Base-by-base conservation (phyloP, 1,284 basidiomycete genomes). In the Cryptococcus sp. region DNA sequence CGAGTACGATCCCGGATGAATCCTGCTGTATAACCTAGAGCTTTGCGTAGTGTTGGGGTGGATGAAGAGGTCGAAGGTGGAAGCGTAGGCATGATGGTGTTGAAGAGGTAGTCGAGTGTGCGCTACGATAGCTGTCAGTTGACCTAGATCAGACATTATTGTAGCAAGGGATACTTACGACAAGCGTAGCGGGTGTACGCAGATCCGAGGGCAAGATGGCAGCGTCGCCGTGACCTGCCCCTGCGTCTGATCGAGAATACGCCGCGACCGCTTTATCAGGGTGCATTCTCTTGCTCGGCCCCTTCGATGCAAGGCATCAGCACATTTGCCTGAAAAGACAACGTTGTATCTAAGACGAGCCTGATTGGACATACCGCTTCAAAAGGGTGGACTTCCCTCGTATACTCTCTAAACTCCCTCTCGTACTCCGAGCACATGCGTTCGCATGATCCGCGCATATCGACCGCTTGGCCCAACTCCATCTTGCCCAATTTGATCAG, bases 381-480 rank as follows among this genome's bases (percentile, higher is more conserved):
- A 82, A 89, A 89, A 61, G 87, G 86, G 68, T 91, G 88, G 1
- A 97, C 83, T 70, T 93, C 91, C 72, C 91, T 90, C 71, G 95
- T 91, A 59, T 88, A 85, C 76, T 98, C 92, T 47, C 95, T 84
- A 68, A 93, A 85, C 74, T 95, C 93, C 20, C 89, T 83, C 78
- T 99, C 95, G 69, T 91, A 95, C 52, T 89, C 87, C 5, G 93
- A 91, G 75, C 95, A 98, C 93, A 98, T 97, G 63, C 90, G 88
- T 78, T 83, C 80, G 72, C 95, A 98, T 1, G 91, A 94, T 19
- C 95, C 95, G 15, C 90, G 84, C 70, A 98, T 87, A 35, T 88
- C 89, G 55, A 93, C 90, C 3, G 95, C 93, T 61, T 93, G 88
- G 61, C 89, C 88, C 7, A 97, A 83, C 23, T 88, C 83, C 64